Evolutionary conservation across 1,284 basidiomycete species (phyloP), one percentile per base, ranked within the genome.

Genomic region (Microbotryomycetes sp.): DNA sequence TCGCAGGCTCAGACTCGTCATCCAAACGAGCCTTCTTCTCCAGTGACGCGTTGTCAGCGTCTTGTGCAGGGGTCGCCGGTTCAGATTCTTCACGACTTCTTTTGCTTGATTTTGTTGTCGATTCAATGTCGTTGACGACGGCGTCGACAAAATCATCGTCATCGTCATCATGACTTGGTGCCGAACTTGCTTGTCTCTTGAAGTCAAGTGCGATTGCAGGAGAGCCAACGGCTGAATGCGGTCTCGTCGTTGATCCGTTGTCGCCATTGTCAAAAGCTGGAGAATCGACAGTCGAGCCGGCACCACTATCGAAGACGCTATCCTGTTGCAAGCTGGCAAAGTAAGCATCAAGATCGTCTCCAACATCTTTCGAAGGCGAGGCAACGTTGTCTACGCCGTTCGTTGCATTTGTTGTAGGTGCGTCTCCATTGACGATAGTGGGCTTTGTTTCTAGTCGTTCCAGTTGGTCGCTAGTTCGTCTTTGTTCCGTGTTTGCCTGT

Each of bases 401-500:
- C 42, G 28, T 62, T 31, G 28, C 36, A 30, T 29, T 30, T 65
- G 59, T 45, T 52, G 50, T 49, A 64, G 28, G 22, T 53, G 45
- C 48, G 61, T 52, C 3, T 56, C 59, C 15, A 59, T 56, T 6
- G 59, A 63, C 45, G 47, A 64, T 19, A 25, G 49, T 49, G 54
- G 49, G 64, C 84, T 83, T 66, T 82, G 81, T 36, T 78, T 48
- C 48, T 51, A 25, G 4, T 47, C 59, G 5, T 70, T 67, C 25
- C 29, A 54, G 23, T 52, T 55, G 3, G 42, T 50, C 28, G 59
- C 56, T 15, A 22, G 22, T 36, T n/a, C 25, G 42, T 15, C 51
- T n/a, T 12, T 55, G 54, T 59, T 71, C 63, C 28, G 57, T 58
- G n/a, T 69, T 65, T 22, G 92, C 93, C 29, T 97, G 78, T 70